A percentile compares a stretch with the other conserved stretches of the same genome.
Evolutionary conservation across 2,329 filamentous ascomycete species (phyloP).

Genomic region (Pseudopithomyces chartarum): DNA sequence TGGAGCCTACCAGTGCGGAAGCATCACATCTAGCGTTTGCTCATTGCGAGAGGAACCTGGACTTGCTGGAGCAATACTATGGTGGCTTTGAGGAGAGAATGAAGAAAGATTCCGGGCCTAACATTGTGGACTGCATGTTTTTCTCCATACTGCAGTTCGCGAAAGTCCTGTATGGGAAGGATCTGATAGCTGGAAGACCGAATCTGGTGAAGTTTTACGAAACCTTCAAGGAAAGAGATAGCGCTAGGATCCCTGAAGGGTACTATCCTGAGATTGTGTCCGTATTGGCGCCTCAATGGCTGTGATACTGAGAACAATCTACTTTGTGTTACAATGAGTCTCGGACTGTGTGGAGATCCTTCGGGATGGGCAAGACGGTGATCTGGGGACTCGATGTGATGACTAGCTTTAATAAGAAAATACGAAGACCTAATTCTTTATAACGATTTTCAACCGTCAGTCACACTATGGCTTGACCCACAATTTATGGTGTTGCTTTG

Average conservation of each 20-base stretch:
- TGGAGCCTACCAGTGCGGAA: neutral
- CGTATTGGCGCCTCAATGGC: neutral
- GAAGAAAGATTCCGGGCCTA: neutral
- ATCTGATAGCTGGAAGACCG: neutral
- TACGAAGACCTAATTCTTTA: no score
- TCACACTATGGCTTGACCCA: no score
- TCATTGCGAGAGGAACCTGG: neutral
- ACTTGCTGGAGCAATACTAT: neutral
- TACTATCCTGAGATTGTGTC: neutral
- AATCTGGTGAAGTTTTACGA: neutral
- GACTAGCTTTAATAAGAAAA: no score
- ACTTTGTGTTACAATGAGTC: no score
- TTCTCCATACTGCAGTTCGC: neutral
- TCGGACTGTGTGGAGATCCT: no score
- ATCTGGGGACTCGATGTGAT: no score
- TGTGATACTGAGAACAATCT: neutral
- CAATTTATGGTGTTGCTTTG: no score
- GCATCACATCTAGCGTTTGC: neutral
- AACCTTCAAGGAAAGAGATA: neutral
- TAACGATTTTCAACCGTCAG: no score
- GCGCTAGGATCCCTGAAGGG: neutral
- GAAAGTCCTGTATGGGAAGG: neutral
- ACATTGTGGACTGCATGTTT: neutral
- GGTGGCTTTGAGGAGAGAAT: neutral
- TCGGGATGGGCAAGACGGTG: no score